Conservation (phyloP, 352 stramenopile genomes). For the Phytophthora chlamydospora region DNA sequence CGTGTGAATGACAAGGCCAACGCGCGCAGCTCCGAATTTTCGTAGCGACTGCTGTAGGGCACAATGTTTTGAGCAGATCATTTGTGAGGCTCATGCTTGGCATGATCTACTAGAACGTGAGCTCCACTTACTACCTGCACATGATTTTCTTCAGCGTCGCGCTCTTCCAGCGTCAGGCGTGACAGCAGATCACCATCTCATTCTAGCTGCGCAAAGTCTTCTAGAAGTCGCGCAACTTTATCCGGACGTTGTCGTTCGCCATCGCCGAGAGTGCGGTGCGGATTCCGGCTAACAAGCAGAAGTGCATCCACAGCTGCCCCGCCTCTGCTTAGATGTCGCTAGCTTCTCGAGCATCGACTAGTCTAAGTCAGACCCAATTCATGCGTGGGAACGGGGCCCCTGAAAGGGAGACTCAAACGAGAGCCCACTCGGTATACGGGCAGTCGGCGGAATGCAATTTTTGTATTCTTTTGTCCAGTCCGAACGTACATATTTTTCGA, state of each 20-base stretch:
- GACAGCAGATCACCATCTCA: constrained; percentile 74
- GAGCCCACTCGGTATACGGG: too few species aligned
- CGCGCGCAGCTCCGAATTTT: constrained; percentile 51
- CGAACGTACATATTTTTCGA: too few species aligned
- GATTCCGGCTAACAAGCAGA: constrained; percentile 64
- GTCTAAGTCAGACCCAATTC: too few species aligned
- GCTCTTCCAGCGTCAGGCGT: constrained; percentile 75
- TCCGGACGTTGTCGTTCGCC: constrained; percentile 81
- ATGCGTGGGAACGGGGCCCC: too few species aligned
- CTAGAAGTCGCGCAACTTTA: constrained; percentile 93
- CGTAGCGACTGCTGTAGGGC: constrained; percentile 11
- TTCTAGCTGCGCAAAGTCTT: constrained; percentile 85
- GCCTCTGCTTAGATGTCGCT: too few species aligned
- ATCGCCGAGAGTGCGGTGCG: constrained; percentile 68
- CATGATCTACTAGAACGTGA: constrained; percentile 69
- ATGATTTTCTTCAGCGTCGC: constrained; percentile 78
- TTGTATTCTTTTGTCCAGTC: too few species aligned
- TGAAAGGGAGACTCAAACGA: too few species aligned
- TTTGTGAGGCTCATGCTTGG: constrained; percentile 79
- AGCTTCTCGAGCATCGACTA: too few species aligned
- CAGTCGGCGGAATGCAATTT: too few species aligned
- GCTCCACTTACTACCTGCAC: constrained; percentile 63
- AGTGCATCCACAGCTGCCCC: too few species aligned
- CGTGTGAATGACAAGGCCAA: constrained; percentile 62
- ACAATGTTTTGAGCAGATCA: constrained; percentile 5